These are phyloP conservation scores for Penicillium samsonianum DNA, from an alignment of 495 filamentous ascomycete genomes.

Conservation along the genomic window DNA sequence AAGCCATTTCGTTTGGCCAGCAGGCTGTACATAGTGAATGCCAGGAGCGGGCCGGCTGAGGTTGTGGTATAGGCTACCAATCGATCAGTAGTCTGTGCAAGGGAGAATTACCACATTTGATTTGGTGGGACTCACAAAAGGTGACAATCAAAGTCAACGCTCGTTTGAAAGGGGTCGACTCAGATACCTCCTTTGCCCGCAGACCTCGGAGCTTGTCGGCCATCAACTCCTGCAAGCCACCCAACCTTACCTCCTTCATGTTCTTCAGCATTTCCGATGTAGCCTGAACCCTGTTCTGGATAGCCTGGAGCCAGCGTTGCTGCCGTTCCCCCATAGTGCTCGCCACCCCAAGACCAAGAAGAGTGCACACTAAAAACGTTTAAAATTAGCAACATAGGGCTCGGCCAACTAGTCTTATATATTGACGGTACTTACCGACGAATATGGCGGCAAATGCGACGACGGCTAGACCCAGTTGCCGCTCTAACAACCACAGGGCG, in stretches of 20 bases:
- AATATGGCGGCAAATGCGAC: conserved; percentile 44
- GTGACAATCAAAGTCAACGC: not conserved
- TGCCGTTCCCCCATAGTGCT: not conserved
- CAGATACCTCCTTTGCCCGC: not conserved
- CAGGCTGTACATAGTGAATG: not conserved
- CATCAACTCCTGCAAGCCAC: conserved; percentile 23
- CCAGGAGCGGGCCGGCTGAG: not conserved
- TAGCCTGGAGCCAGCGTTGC: not conserved
- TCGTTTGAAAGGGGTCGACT: not conserved
- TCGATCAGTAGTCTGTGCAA: not conserved
- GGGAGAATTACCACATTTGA: not conserved
- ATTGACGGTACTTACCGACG: not conserved
- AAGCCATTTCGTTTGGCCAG: not conserved
- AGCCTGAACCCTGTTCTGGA: not conserved
- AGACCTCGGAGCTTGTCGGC: not conserved
- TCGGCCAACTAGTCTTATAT: conserved; percentile 12
- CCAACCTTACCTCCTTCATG: conserved; percentile 8
- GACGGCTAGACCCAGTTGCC: conserved; percentile 46
- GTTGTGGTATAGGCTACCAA: not conserved
- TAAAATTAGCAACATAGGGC: not conserved
- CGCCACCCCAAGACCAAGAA: not conserved
- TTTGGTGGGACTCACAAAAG: not conserved
- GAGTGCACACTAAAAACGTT: not conserved
- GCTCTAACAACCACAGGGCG: conserved; percentile 51
- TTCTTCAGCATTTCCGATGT: not conserved